A percentile compares a stretch with the other conserved stretches of the same genome.
phyloP scores from a whole-genome alignment of 495 filamentous ascomycete genomes.

The Sporormia fimetaria region DNA sequence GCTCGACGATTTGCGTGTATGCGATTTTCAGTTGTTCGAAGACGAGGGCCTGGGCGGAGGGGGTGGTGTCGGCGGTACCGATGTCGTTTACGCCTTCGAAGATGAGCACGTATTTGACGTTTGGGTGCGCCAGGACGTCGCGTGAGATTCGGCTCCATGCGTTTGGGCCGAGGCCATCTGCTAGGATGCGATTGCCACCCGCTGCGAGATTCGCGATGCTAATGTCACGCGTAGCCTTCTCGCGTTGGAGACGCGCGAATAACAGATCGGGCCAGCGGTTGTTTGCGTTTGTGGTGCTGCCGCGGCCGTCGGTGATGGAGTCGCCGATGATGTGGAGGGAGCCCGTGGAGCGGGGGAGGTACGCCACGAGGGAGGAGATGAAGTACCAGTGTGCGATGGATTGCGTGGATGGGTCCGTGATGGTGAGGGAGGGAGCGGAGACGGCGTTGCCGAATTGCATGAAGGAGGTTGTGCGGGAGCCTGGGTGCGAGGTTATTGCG shows the following conservation, averaged over 20 bases:
- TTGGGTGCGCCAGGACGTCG: slow-evolving; percentile 47
- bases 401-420: slow-evolving; percentile 1
- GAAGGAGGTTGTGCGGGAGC: slow-evolving; percentile 52
- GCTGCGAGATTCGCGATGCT: slow-evolving; percentile 61
- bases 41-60: slow-evolving; percentile 39
- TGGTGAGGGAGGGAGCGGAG: not conserved
- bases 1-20: slow-evolving; percentile 46
- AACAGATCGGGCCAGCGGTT: slow-evolving; percentile 59
- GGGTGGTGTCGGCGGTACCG: slow-evolving; percentile 40
- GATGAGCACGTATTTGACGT: slow-evolving; percentile 51
- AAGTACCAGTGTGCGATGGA: slow-evolving; percentile 40
- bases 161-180: slow-evolving; percentile 52
- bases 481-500: slow-evolving; percentile 54
- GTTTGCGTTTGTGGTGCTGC: slow-evolving; percentile 52
- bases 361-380: slow-evolving; percentile 49
- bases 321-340: slow-evolving; percentile 57
- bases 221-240: slow-evolving; percentile 38
- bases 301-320: slow-evolving; percentile 62
- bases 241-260: slow-evolving; percentile 42
- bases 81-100: slow-evolving; percentile 72
- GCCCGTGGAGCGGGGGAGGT: slow-evolving; percentile 34
- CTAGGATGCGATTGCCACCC: slow-evolving; percentile 56
- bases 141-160: slow-evolving; percentile 51
- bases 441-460: slow-evolving; percentile 44
- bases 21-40: slow-evolving; percentile 43